Base-by-base conservation (phyloP, 169 alveolate species). In the Plasmodium blacklocki region DNA sequence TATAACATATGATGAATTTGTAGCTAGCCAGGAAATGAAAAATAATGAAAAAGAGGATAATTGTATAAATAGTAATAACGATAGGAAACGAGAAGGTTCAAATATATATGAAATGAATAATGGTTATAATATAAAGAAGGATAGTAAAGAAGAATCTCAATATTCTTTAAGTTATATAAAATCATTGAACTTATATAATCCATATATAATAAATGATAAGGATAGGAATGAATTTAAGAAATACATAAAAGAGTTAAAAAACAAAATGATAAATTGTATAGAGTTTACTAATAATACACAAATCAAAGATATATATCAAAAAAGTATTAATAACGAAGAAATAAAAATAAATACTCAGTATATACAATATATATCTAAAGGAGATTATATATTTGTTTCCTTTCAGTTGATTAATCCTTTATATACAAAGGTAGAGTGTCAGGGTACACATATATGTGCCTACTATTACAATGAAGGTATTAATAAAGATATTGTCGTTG, bases 401-500 rank as follows among this genome's bases (percentile, higher is more conserved):
- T 78, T 78, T 66, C 64, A 64, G 15, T 52, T 78, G 32, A 60
- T 50, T 18, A 78, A 78, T 66, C 89, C 89, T 0, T 43, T 78
- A 11, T 76, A 78, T 19, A 78, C 89, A 47, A 78, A 78, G 43
- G 72, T 78, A 2, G 89, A 78, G 49, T 78, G 89, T 8, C 89
- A 78, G 50, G 78, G 78, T 0, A 58, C 89, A 1, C 89, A 78
- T 60, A 50, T 78, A 15, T 78, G 89, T 23, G 89, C 89, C 7
- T 29, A 78, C 23, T 78, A 64, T 58, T 59, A 58, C 64, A 78
- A 78, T 19, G 63, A 45, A 66, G 18, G 18, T 21, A 32, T 78
- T 23, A 78, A 78, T 66, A 64, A 43, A 43, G 67, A 78, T 45
- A 66, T 78, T 58, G 15, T 23, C 11, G 89, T 78, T 43, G 89